Percentiles rank a stretch among this genome's conserved stretches.
phyloP scores from a whole-genome alignment of 73 alveolate species.

The Uronychia setigera region DNA sequence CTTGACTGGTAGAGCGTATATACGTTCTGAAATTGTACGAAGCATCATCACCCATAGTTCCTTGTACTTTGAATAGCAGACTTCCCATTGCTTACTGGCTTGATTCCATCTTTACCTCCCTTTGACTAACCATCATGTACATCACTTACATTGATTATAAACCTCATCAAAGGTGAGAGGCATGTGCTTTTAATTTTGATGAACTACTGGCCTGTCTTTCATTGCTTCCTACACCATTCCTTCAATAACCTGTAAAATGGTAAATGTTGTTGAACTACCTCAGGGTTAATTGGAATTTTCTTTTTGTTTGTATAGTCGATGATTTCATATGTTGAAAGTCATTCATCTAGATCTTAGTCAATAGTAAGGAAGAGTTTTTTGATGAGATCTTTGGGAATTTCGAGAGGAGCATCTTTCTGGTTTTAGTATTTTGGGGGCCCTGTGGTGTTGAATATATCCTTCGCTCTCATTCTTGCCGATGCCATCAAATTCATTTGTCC shows the following conservation, averaged over 20 bases:
- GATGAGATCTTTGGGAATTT: conserved; percentile 37
- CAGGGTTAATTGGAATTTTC: conserved; percentile 11
- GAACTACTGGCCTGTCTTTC: conserved; percentile 21
- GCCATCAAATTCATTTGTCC: neutral
- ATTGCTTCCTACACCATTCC: conserved; percentile 40
- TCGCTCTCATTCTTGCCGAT: conserved; percentile 10
- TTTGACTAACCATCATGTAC: neutral
- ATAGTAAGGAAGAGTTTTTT: conserved; percentile 14
- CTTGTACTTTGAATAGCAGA: conserved; percentile 20
- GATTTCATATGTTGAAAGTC: conserved; percentile 29
- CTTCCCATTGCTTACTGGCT: conserved; percentile 34
- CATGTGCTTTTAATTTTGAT: conserved; percentile 11
- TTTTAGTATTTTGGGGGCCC: conserved; percentile 48
- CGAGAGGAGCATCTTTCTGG: conserved; percentile 50
- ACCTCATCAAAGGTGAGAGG: conserved; percentile 49
- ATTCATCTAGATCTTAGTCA: conserved; percentile 39
- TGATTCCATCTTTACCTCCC: conserved; percentile 50
- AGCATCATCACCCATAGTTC: conserved; percentile 46
- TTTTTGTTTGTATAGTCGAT: neutral
- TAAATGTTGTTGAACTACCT: neutral
- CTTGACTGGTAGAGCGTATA: conserved; percentile 36
- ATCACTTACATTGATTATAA: neutral
- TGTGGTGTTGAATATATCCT: neutral
- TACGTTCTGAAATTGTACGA: conserved; percentile 21
- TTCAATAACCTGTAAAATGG: neutral